Base-by-base conservation (phyloP, 495 filamentous ascomycete genomes). In the Aspergillus egyptiacus region DNA sequence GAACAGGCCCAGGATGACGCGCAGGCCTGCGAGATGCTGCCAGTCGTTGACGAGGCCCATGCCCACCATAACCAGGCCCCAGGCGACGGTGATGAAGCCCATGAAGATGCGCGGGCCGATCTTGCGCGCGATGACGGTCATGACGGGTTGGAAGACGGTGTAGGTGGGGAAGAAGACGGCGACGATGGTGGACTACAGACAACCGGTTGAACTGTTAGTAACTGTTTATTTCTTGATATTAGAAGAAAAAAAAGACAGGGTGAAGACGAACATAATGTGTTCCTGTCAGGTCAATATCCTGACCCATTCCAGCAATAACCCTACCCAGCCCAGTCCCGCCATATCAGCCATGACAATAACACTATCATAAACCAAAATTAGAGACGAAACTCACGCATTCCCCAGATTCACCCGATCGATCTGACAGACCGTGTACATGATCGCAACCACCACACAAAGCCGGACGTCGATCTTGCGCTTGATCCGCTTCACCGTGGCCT, bases 1-100 rank as follows among this genome's bases (percentile, higher is more conserved):
- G 5, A 84, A 58, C 3, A 78, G 56, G 37, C 81, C 80, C n/a
- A 85, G 65, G n/a, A 83, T 45, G 1, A 79, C 60, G 11, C 81
- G 67, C 32, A 83, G 55, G 0, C 56, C 79, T 2, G 72, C 63
- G 61, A 84, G 65, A 0, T 58, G 53, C n/a, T 56, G 50, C 71
- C 74, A 83, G 10, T 63, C 59, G 7, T 71, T 60, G 11, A 74
- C 67, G 34, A 83, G 81, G 2, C 79, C 81, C 60, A 79, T 70
- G 4, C 74, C 77, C 34, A 72, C 55, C 62, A 74, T 73, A 13
- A 69, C 61, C 2, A 55, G 45, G 15, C 70, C 73, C 69, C 68
- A 74, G 3, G 73, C 44, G 0, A 75, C 1, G 7, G 69, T 71
- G 55, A 83, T 78, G 18, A 46, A 34, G 0, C 69, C 50, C 7